Evolutionary conservation across 202 grass and related monocot genomes (phyloP).

Genomic region (Saccharum hybrid): DNA sequence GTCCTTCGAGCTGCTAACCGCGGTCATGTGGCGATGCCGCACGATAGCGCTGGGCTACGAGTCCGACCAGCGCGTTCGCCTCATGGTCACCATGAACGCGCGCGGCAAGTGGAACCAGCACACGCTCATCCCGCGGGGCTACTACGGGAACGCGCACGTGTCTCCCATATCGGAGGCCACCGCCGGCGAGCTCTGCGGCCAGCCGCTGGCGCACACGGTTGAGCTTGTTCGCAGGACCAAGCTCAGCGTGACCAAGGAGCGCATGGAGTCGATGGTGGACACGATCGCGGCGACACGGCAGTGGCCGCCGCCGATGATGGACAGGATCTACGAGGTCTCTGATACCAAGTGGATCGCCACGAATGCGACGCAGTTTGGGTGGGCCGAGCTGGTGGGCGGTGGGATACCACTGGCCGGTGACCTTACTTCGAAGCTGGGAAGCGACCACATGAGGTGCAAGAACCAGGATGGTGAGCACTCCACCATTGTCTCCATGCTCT

Average conservation of each 20-base stretch:
- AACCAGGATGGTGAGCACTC: conserved; percentile 36
- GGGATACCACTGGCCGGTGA: conserved; percentile 47
- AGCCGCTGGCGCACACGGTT: conserved; percentile 30
- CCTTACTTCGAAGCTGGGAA: conserved; percentile 43
- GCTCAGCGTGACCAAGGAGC: conserved; percentile 38
- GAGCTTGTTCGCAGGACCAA: conserved; percentile 46
- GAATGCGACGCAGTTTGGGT: conserved; percentile 22
- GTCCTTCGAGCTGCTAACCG: conserved; percentile 37
- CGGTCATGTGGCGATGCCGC: conserved; percentile 46
- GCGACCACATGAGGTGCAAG: conserved; percentile 39
- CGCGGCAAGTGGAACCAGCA: conserved; percentile 46
- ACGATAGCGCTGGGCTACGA: conserved; percentile 37
- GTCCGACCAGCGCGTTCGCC: background rate
- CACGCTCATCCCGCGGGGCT: conserved; percentile 29
- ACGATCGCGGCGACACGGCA: background rate
- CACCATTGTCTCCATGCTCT: conserved; percentile 32
- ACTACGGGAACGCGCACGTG: conserved; percentile 51
- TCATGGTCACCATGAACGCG: conserved; percentile 55
- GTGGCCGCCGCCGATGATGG: conserved; percentile 37
- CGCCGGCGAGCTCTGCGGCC: conserved; percentile 17
- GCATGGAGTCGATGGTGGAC: conserved; percentile 37
- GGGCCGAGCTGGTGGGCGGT: conserved; percentile 46
- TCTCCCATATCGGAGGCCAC: conserved; percentile 36
- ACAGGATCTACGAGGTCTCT: conserved; percentile 44
- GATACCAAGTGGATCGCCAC: conserved; percentile 42